phyloP scores from a whole-genome alignment of 1,284 basidiomycete genomes.

The Ustilago curta region DNA sequence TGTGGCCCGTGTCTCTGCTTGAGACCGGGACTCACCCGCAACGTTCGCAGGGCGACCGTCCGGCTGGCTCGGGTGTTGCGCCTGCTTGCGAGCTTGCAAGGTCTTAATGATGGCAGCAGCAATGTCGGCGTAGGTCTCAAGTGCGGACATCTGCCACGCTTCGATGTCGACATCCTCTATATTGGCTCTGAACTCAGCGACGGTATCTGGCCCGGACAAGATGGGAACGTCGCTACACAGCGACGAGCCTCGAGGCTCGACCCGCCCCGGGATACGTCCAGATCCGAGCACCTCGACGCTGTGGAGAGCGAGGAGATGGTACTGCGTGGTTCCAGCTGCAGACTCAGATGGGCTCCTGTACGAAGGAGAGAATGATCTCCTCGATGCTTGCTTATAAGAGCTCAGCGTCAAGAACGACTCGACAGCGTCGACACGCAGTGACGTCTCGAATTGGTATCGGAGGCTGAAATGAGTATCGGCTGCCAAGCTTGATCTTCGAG shows the following conservation, averaged over 20 bases:
- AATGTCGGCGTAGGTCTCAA: slow-evolving; percentile 41
- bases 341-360: slow-evolving; percentile 9
- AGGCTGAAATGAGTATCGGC: slow-evolving; percentile 43
- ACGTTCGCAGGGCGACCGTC: not conserved
- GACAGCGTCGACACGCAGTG: slow-evolving; percentile 42
- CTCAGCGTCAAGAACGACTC: slow-evolving; percentile 45
- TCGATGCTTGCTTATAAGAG: slow-evolving; percentile 11
- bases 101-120: slow-evolving; percentile 17
- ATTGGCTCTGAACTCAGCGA: slow-evolving; percentile 44
- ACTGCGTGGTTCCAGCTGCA: slow-evolving; percentile 32
- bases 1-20: not conserved
- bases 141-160: slow-evolving; percentile 52
- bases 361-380: slow-evolving; percentile 11
- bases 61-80: not conserved
- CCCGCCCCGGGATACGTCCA: slow-evolving; percentile 38
- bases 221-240: slow-evolving; percentile 23
- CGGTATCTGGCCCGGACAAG: slow-evolving; percentile 27
- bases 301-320: slow-evolving; percentile 53
- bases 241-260: slow-evolving; percentile 23
- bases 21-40: not conserved
- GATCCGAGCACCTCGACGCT: slow-evolving; percentile 42
- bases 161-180: slow-evolving; percentile 62
- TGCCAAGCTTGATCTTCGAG: slow-evolving; percentile 34
- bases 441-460: slow-evolving; percentile 52
- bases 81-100: not conserved